Base-by-base conservation (phyloP, 1,284 basidiomycete genomes). In the Leccinum variabile region DNA sequence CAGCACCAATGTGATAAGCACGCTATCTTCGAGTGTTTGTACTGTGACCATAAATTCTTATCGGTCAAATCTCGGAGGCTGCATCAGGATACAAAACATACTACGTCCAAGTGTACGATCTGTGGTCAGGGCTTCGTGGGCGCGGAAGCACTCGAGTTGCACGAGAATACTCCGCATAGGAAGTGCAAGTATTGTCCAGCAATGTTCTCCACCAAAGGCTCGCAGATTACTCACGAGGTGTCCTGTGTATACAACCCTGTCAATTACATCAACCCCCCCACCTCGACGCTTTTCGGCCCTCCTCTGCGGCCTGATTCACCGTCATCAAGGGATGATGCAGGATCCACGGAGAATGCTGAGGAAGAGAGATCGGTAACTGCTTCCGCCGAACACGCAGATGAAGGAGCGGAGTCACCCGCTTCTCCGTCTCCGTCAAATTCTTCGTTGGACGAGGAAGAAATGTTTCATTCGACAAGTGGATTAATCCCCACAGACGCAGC, bases 1-100 rank as follows among this genome's bases (percentile, higher is more conserved):
- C 62, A 62, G 25, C 70, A 72, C 9, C 54, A 73, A 33, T 6
- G 30, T 1, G 58, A 46, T 10, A 54, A 25, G 25, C 70, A 73
- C 32, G 16, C 13, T 3, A 25, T 16, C 2, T 55, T 65, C 10
- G 32, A 60, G 14, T 73, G 56, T 46, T 22, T 11, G n/a, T 25
- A 57, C 30, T 57, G 56, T 11, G 7, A 14, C 18, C 11, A 4
- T 10, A 3, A 35, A 5, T 71, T 72, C 30, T 1, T 3, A 2
- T 68, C 65, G 2, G 55, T 46, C 7, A n/a, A 35, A 9, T 57
- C 53, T 22, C 59, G 35, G 11, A 5, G n/a, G 3, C 58, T 57
- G 28, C 69, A 70, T 18, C 37, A 68, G 18, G 35, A 57, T 5
- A 46, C 62, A 6, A 59, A 61, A 25, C 69, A 70, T 55, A 69